Base-by-base conservation (phyloP, 179 eudicot species). In the Beta lomatogona region DNA sequence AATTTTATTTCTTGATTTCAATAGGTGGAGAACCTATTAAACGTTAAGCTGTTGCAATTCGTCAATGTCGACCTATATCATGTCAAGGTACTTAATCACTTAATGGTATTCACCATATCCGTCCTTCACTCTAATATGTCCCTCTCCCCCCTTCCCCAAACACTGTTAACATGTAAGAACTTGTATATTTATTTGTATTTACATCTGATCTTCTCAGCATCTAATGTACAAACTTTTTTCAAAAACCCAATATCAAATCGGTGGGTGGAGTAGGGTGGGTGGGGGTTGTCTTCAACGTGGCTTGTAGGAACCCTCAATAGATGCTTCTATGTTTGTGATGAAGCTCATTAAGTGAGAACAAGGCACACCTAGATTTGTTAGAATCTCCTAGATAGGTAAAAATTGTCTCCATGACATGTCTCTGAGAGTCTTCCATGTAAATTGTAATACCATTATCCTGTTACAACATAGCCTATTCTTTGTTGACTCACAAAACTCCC, bases 61-160 rank as follows among this genome's bases (percentile, higher is more conserved):
- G 91, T 92, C 77, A 91, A 89, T 78, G 92, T 87, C 74, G 98
- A 93, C 82, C 79, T 95, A 66, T 91, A 86, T 46, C 92, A 95
- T 84, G 92, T 93, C 84, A 95, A 93, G 98, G 98, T 95, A 91
- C 84, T 80, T 78, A 61, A 86, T 84, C 93, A 91, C 84, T 80
- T 78, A 61, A 86, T 84, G 83, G 79, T 78, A 76, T 85, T 74
- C 67, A 79, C 83, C 48, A 16, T 79, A 66, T 80, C 76, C 67
- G 70, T 50, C 61, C 59, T 72, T 45, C 63, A 31, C 73, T 36
- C 41, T 31, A 4, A 50, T n/a, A 9, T 8, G n/a, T 45, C 25
- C 41, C 74, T 15, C 4, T 59, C 21, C 44, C 6, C 21, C 53
- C n/a, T 22, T 28, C 28, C 45, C 19, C 28, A 19, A 18, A 21